These are phyloP conservation scores for Suhomyces maxii DNA, from an alignment of 1,139 yeast genomes.

Conservation along the genomic window DNA sequence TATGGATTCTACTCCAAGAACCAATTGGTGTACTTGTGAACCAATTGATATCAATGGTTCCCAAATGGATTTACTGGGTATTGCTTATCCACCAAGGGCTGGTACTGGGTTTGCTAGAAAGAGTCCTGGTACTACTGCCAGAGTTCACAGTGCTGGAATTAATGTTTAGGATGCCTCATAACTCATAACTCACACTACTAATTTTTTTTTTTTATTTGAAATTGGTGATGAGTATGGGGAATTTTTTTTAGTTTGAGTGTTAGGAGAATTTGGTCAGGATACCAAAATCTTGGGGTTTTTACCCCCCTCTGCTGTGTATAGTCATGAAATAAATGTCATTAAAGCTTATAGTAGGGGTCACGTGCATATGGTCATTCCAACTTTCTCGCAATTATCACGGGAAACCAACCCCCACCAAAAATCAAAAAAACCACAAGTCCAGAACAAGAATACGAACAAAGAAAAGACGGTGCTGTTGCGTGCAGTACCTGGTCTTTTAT, in stretches of 20 bases:
- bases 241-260: too few relatives aligned
- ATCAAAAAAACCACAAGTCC: too few relatives aligned
- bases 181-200: neutral
- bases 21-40: slow-evolving; percentile 44
- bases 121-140: neutral
- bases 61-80: slow-evolving; percentile 11
- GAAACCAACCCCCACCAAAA: neutral
- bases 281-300: neutral
- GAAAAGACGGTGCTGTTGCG: too few relatives aligned
- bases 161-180: neutral
- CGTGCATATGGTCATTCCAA: neutral
- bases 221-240: neutral
- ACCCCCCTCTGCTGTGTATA: neutral
- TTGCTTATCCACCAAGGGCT: slow-evolving; percentile 43
- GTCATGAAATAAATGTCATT: neutral
- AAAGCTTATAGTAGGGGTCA: neutral
- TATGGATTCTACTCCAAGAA: slow-evolving; percentile 36
- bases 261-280: neutral
- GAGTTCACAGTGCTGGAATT: neutral
- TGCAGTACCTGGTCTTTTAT: too few relatives aligned
- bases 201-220: too few relatives aligned
- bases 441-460: too few relatives aligned
- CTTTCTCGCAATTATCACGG: neutral
- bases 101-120: slow-evolving; percentile 32
- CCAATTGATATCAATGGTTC: slow-evolving; percentile 21